Percentiles rank a stretch among this genome's conserved stretches.
Conservation (phyloP, 345 rosid genomes). For the Salix udensis region DNA sequence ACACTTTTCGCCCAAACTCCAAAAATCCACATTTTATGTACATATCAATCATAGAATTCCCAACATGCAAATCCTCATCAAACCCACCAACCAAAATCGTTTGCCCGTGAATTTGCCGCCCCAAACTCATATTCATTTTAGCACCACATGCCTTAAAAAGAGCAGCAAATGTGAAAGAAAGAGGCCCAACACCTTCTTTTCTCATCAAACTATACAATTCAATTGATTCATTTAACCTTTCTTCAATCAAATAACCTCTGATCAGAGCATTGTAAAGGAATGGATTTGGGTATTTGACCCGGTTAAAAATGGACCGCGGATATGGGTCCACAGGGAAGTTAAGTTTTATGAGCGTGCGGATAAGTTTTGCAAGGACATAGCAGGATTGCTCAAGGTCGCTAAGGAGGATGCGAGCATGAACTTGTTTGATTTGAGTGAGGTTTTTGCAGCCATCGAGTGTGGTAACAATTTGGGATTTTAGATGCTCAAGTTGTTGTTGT, state of each 20-base stretch:
- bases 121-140: conserved; percentile 40
- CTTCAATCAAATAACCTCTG: conserved; percentile 54
- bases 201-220: conserved; percentile 51
- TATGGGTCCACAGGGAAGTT: conserved; percentile 48
- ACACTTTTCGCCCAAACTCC: conserved; percentile 51
- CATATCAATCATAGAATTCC: conserved; percentile 59
- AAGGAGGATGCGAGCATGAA: conserved; percentile 50
- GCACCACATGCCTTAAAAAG: conserved; percentile 57
- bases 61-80: conserved; percentile 56
- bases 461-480: conserved; percentile 41
- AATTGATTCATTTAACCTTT: conserved; percentile 34
- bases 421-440: conserved; percentile 47
- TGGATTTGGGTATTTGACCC: conserved; percentile 51
- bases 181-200: conserved; percentile 40
- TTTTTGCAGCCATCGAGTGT: conserved; percentile 43
- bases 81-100: conserved; percentile 62
- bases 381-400: conserved; percentile 48
- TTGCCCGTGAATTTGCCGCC: conserved; percentile 72
- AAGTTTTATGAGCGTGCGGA: conserved; percentile 55
- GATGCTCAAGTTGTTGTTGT: conserved; percentile 18
- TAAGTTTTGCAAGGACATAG: conserved; percentile 61
- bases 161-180: conserved; percentile 77
- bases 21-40: conserved; percentile 54
- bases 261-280: conserved; percentile 76
- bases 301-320: conserved; percentile 49